phyloP scores from a whole-genome alignment of 306 rosid genomes.

The Begonia loranthoides region DNA sequence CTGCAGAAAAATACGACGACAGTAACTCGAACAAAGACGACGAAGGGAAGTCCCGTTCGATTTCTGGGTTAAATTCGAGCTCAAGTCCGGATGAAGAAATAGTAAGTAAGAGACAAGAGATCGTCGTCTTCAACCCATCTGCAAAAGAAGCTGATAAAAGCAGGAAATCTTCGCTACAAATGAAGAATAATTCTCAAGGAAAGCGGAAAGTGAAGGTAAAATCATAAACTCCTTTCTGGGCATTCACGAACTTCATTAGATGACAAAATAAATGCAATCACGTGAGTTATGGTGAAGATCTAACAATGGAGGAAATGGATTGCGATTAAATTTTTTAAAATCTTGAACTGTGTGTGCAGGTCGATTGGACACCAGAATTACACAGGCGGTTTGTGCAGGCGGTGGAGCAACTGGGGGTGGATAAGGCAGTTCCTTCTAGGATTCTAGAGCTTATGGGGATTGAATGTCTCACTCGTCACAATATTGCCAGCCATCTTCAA shows the following conservation, averaged over 20 bases:
- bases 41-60: constrained; percentile 20
- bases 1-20: constrained; percentile 8
- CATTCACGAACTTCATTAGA: background rate
- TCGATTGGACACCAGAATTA: constrained; percentile 91
- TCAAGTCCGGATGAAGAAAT: constrained; percentile 31
- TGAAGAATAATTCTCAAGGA: constrained; percentile 46
- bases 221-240: background rate
- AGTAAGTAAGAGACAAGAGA: constrained; percentile 15
- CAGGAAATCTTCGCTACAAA: constrained; percentile 26
- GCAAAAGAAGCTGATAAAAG: constrained; percentile 3
- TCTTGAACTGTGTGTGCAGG: constrained; percentile 33
- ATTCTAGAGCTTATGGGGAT: constrained; percentile 86
- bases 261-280: constrained; percentile 2
- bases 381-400: constrained; percentile 81
- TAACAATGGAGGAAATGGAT: constrained; percentile 25
- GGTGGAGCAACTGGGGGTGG: constrained; percentile 83
- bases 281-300: no score
- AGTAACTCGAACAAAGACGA: constrained; percentile 3
- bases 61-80: constrained; percentile 13
- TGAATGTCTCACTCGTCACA: constrained; percentile 83
- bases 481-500: constrained; percentile 89
- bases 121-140: background rate
- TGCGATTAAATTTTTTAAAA: background rate
- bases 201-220: constrained; percentile 63
- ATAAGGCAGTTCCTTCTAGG: constrained; percentile 90